phyloP scores from a whole-genome alignment of 331 rosid species.

The Acacia concinna region DNA sequence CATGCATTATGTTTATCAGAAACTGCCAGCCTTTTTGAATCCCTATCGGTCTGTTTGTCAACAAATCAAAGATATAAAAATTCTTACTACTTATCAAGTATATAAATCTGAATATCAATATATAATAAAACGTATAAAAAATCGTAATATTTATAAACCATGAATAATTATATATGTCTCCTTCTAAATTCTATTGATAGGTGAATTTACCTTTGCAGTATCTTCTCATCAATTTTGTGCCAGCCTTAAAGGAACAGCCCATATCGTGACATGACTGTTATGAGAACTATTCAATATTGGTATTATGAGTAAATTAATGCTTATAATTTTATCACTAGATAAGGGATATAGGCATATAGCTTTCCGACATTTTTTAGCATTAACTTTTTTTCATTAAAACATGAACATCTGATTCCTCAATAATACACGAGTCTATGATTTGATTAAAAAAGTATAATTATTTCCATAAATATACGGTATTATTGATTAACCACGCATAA shows the following conservation, averaged over 20 bases:
- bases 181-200: neutral
- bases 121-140: no score
- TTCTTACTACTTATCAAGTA: neutral
- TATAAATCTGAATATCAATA: neutral
- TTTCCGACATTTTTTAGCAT: neutral
- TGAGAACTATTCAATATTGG: neutral
- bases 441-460: neutral
- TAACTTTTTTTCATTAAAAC: neutral
- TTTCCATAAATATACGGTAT: neutral
- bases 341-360: neutral
- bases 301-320: neutral
- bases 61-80: slow-evolving; percentile 10
- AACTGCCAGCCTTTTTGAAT: slow-evolving; percentile 32
- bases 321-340: neutral
- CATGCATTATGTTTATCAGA: slow-evolving; percentile 21
- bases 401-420: neutral
- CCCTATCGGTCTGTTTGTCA: slow-evolving; percentile 48
- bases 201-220: neutral
- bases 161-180: neutral
- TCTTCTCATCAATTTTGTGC: neutral
- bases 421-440: neutral
- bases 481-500: neutral
- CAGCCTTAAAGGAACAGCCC: neutral
- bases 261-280: neutral
- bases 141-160: neutral